Percentiles rank a stretch among this genome's conserved stretches.
Conservation (phyloP, 139 green algal species). For the Choricystis sp. region DNA sequence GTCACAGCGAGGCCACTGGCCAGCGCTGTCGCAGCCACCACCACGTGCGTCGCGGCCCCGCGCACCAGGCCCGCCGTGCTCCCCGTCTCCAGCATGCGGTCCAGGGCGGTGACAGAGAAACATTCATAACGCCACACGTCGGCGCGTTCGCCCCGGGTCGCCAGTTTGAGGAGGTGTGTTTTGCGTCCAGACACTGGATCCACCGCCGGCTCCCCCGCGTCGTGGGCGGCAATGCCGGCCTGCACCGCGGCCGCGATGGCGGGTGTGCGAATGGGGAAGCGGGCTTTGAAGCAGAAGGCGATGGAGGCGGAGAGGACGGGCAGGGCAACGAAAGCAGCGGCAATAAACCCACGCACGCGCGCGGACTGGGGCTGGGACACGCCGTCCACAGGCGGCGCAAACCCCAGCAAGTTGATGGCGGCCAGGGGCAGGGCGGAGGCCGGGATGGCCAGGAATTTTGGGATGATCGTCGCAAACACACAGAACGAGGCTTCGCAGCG, state of each 20-base stretch:
- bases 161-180: slow-evolving; percentile 6
- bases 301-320: slow-evolving; percentile 9
- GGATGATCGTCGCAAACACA: slow-evolving; percentile 21
- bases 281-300: slow-evolving; percentile 12
- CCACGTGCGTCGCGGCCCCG: not conserved
- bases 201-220: slow-evolving; percentile 1
- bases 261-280: slow-evolving; percentile 12
- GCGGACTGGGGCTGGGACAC: slow-evolving; percentile 7
- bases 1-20: not conserved
- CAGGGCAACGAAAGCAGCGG: slow-evolving; percentile 12
- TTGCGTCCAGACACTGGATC: slow-evolving; percentile 6
- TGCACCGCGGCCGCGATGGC: slow-evolving; percentile 2
- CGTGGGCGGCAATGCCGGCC: slow-evolving; percentile 1
- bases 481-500: slow-evolving; percentile 12
- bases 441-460: slow-evolving; percentile 24
- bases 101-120: not conserved
- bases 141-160: not conserved
- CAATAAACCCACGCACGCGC: slow-evolving; percentile 9
- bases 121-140: slow-evolving; percentile 10
- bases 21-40: not conserved
- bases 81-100: not conserved
- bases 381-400: slow-evolving; percentile 9
- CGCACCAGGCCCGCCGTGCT: not conserved
- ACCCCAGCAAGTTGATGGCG: slow-evolving; percentile 17
- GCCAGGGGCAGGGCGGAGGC: slow-evolving; percentile 15